Conservation (phyloP, 148 eudicot species). For the Silene conica region DNA sequence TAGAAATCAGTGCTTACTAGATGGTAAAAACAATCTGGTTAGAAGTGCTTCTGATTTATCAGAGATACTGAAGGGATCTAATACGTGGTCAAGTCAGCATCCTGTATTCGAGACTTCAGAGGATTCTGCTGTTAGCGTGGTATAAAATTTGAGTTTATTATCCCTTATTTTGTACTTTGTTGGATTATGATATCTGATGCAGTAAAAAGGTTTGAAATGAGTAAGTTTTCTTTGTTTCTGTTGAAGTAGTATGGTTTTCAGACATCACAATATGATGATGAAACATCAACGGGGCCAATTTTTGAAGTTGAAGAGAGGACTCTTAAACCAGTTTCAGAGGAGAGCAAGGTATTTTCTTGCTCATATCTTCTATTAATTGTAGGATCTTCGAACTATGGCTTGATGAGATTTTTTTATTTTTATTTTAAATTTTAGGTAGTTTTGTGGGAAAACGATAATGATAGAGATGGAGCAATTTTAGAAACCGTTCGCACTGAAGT, state of each 20-base stretch:
- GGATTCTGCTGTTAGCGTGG: constrained; percentile 46
- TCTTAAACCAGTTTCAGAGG: constrained; percentile 53
- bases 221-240: constrained; percentile 6
- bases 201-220: not conserved
- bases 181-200: not conserved
- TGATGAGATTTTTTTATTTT: not conserved
- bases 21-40: constrained; percentile 20
- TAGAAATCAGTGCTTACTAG: constrained; percentile 10
- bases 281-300: constrained; percentile 36
- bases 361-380: constrained; percentile 3
- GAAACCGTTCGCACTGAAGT: constrained; percentile 68
- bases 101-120: constrained; percentile 39
- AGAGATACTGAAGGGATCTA: constrained; percentile 28
- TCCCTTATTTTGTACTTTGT: not conserved
- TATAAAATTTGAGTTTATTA: not conserved
- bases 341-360: constrained; percentile 42
- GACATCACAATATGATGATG: constrained; percentile 48
- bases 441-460: constrained; percentile 21
- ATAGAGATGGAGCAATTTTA: constrained; percentile 35
- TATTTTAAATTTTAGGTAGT: constrained; percentile 22
- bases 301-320: constrained; percentile 81
- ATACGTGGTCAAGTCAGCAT: constrained; percentile 28
- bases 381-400: not conserved
- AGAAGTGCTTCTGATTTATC: constrained; percentile 42
- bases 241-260: constrained; percentile 35